Evolutionary conservation across 257 asterid genomes (phyloP), one percentile per base, ranked within the genome.

Genomic region (Solanum arcanum): DNA sequence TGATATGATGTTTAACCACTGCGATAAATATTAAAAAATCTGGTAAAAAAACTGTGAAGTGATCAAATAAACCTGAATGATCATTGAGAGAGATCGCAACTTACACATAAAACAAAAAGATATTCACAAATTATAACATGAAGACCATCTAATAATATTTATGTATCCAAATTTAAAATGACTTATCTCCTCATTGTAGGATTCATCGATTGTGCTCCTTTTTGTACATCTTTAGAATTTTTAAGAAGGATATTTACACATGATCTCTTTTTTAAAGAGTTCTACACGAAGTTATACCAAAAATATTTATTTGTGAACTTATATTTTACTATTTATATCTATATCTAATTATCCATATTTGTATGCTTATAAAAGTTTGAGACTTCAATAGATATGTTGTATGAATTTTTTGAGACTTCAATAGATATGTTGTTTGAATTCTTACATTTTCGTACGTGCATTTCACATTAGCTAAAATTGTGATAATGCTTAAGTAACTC

Each of bases 191-290:
- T 97, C 99, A 87, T 92, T 94, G 94, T 97, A 94, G 85, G 95
- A 97, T 88, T 94, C 99, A 59, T 90, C 87, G 66, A 95, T 96
- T 95, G 91, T 95, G 95, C 85, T 93, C 99, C 89, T 97, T 94
- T 46, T 99, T 89, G 82, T 96, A 96, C 99, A 93, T 97, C 88
- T 94, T 96, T 92, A 95, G 92, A 91, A 97, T 94, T 90, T 94
- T 97, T 68, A 96, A 94, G 94, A 97, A 97, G 18, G 99, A 94
- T 90, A 95, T 92, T 84, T 94, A 97, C 62, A 94, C 98, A 76
- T 92, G 97, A 86, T 96, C 97, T 95, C 98, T 60, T 91, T 93
- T 92, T 90, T 92, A 88, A 96, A 96, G 60, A 97, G 97, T 84
- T 91, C 98, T 95, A 95, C 93, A 91, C 46, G 88, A 69, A 86